Evolutionary conservation across 495 filamentous ascomycete genomes (phyloP), one percentile per base, ranked within the genome.

Genomic region (Penicillium fimorum): DNA sequence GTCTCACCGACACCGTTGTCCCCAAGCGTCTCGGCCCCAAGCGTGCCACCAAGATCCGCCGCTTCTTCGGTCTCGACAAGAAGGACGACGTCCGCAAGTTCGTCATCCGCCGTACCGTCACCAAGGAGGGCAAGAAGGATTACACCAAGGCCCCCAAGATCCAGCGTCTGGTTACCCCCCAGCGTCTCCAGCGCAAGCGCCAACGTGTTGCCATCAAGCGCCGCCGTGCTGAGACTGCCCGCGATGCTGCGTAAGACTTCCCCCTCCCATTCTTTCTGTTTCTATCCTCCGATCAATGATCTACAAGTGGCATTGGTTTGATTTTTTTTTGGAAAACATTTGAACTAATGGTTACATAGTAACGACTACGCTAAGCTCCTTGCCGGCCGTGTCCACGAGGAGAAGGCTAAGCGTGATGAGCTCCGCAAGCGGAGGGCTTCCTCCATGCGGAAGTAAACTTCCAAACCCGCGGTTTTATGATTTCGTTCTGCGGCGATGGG

Each of bases 41-140:
- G 91, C 85, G 94, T 71, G 94, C 94, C 71, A 96, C 92, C 76
- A 97, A 97, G 92, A 96, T 98, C 81, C 87, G 93, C 73, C 86
- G 84, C 72, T 97, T 98, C 86, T 98, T 98, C 81, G 84, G 90
- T 78, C 87, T 98, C 84, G 88, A 85, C 87, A 97, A 97, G 90
- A 91, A 97, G 82, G 94, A 98, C 81, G 94, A 98, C 89, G 94
- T 98, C 87, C 82, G 92, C 83, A 96, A 97, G 80, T 98, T 95
- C 84, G 94, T 98, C 75, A 96, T 98, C 73, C 95, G 94, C 70
- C 95, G 94, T 76, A 95, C 96, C 74, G 87, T 98, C 73, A 96
- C 96, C 87, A 85, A 82, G 66, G 93, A 97, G 84, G 92, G 90
- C 83, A 92, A 92, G 86, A 87, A 88, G 80, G 76, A 92, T 60